Evolutionary conservation across 257 asterid species (phyloP).

Genomic region (Striga asiatica): DNA sequence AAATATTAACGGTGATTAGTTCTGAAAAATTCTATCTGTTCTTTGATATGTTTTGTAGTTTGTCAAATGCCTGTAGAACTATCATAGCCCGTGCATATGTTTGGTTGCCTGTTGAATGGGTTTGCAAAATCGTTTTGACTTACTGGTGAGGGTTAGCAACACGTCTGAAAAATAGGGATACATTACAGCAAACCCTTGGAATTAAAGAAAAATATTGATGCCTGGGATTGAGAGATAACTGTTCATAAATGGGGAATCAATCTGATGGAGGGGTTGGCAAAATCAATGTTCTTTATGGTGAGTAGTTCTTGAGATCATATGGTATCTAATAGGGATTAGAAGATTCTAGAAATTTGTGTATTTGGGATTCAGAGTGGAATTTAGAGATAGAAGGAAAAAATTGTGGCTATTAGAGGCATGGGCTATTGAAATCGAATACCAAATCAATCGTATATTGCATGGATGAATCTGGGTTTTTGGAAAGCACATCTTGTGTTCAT

Average conservation of each 20-base stretch:
- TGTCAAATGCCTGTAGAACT: constrained; percentile 7
- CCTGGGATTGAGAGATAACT: constrained; percentile 4
- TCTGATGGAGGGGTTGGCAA: constrained; percentile 8
- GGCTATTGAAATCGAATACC: constrained; percentile 8
- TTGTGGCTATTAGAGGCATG: constrained; percentile 5
- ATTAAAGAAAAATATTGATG: not conserved
- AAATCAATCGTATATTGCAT: not conserved
- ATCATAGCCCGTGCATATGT: constrained; percentile 4
- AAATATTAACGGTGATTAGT: not conserved
- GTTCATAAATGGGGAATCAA: constrained; percentile 14
- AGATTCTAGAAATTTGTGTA: not conserved
- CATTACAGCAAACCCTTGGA: constrained; percentile 18
- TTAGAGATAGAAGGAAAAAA: not conserved
- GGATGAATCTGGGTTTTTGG: not conserved
- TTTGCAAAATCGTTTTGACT: constrained; percentile 19
- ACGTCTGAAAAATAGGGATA: constrained; percentile 10
- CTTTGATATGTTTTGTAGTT: not conserved
- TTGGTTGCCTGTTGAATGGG: constrained; percentile 18
- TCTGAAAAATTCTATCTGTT: not conserved
- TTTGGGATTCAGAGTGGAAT: not conserved
- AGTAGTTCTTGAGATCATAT: constrained; percentile 13
- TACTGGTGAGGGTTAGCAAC: constrained; percentile 6
- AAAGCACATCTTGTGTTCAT: not conserved
- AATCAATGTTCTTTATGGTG: not conserved
- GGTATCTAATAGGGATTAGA: not conserved